Conservation (phyloP, 1,284 basidiomycete genomes). For the Trichosporon sp. region DNA sequence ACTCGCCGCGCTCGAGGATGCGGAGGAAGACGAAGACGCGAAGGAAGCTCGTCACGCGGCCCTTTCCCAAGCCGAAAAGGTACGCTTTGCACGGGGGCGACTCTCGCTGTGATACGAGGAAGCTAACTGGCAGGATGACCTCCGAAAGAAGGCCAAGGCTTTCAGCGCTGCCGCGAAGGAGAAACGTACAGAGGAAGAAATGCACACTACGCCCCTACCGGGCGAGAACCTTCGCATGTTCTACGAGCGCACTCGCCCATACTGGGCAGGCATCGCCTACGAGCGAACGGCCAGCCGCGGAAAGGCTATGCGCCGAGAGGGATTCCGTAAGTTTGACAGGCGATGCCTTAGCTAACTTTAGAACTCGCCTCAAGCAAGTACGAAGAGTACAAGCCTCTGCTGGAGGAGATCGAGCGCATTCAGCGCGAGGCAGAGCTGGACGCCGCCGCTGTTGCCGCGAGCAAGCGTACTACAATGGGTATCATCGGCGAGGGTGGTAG, state of each 20-base stretch:
- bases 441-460: slow-evolving; percentile 63
- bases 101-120: slow-evolving; percentile 6
- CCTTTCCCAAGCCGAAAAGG: slow-evolving; percentile 26
- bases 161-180: slow-evolving; percentile 73
- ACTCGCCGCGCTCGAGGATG: slow-evolving; percentile 32
- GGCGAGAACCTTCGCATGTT: slow-evolving; percentile 83
- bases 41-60: slow-evolving; percentile 24
- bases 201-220: slow-evolving; percentile 73
- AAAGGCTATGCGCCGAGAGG: slow-evolving; percentile 72
- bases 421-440: slow-evolving; percentile 79
- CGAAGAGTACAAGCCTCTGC: slow-evolving; percentile 66
- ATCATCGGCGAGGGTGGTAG: slow-evolving; percentile 33
- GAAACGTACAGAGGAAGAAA: slow-evolving; percentile 62
- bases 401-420: slow-evolving; percentile 77
- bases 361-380: slow-evolving; percentile 20
- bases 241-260: slow-evolving; percentile 70
- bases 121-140: slow-evolving; percentile 49
- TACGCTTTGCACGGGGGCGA: slow-evolving; percentile 1
- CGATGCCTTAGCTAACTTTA: slow-evolving; percentile 5
- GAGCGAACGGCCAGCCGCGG: slow-evolving; percentile 59
- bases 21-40: slow-evolving; percentile 29
- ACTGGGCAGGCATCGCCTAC: slow-evolving; percentile 74
- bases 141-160: slow-evolving; percentile 60
- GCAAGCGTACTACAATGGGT: slow-evolving; percentile 22
- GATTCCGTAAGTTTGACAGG: slow-evolving; percentile 62